Conservation (phyloP, 2,329 filamentous ascomycete species). For the Pyrenophora seminiperda region DNA sequence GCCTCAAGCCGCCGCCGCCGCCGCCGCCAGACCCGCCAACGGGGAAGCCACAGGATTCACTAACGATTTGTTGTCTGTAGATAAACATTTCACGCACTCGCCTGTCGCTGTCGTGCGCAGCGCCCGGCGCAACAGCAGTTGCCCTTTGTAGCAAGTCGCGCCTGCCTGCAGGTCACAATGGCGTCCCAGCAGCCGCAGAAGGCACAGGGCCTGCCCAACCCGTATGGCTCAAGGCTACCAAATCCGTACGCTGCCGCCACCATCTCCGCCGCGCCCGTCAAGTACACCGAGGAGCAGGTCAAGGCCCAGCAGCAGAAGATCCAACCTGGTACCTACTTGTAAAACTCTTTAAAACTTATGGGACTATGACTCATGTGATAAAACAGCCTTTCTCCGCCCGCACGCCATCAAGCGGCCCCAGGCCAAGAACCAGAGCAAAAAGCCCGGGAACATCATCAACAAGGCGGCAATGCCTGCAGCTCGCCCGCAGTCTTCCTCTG, state of each 20-base stretch:
- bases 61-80: background rate
- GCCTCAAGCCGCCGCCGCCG: background rate
- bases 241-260: constrained; percentile 38
- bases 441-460: constrained; percentile 24
- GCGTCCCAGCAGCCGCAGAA: constrained; percentile 31
- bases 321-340: constrained; percentile 42
- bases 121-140: constrained; percentile 3
- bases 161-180: constrained; percentile 26
- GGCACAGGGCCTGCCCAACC: constrained; percentile 33
- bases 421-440: constrained; percentile 40
- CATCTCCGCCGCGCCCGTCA: constrained; percentile 37
- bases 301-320: constrained; percentile 41
- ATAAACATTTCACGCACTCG: background rate
- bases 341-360: constrained; percentile 25
- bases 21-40: background rate
- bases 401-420: constrained; percentile 43
- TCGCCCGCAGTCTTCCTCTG: constrained; percentile 22
- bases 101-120: background rate
- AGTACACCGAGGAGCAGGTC: constrained; percentile 37
- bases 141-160: constrained; percentile 8
- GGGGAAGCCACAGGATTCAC: background rate
- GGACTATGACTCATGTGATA: constrained; percentile 36
- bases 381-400: constrained; percentile 41
- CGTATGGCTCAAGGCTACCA: constrained; percentile 34
- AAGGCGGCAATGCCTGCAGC: constrained; percentile 32